Conservation (phyloP, 2,329 filamentous ascomycete species). For the Immersiporthe knoxdaviesiana region DNA sequence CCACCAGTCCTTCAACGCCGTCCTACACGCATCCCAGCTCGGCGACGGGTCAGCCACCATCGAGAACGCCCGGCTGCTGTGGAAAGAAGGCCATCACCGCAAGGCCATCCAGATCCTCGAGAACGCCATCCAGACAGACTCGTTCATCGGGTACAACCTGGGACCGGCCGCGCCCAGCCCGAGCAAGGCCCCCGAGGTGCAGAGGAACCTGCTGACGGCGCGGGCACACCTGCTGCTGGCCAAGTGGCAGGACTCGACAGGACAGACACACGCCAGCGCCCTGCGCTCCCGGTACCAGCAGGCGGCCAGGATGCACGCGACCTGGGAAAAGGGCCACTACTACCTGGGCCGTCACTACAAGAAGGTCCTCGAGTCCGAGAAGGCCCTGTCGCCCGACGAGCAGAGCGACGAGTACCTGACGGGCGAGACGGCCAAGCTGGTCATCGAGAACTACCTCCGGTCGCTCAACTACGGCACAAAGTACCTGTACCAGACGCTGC, state of each 20-base stretch:
- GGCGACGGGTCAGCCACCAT: conserved; percentile 88
- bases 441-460: conserved; percentile 91
- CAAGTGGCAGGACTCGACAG: conserved; percentile 96
- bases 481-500: conserved; percentile 93
- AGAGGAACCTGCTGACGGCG: conserved; percentile 67
- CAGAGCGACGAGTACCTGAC: conserved; percentile 77
- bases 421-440: conserved; percentile 83
- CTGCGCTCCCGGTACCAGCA: conserved; percentile 82
- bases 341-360: conserved; percentile 97
- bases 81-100: conserved; percentile 89
- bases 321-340: conserved; percentile 97
- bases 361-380: conserved; percentile 90
- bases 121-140: conserved; percentile 79
- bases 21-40: conserved; percentile 83
- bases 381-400: conserved; percentile 72
- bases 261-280: conserved; percentile 83
- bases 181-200: conserved; percentile 46
- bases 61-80: conserved; percentile 89
- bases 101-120: conserved; percentile 94
- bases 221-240: conserved; percentile 86
- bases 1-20: conserved; percentile 90
- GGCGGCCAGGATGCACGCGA: conserved; percentile 69
- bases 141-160: conserved; percentile 57
- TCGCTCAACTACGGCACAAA: conserved; percentile 89
- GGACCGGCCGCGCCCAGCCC: conserved; percentile 42